Evolutionary conservation across 805 yeast genomes (phyloP).

Genomic region (Saccharomyces paradoxus): DNA sequence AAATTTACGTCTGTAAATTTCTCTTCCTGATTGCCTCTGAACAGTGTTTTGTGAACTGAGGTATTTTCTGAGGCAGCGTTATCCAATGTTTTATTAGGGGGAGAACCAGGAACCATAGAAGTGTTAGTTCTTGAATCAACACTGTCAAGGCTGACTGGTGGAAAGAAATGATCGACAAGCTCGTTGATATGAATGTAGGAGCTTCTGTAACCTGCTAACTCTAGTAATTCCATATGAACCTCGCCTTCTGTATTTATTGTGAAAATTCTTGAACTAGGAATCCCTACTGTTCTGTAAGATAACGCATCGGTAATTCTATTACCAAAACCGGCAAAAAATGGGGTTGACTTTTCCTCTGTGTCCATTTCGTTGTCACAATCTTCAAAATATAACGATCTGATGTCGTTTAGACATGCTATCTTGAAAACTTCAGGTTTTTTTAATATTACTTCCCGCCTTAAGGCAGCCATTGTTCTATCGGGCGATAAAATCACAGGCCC

Average conservation of each 20-base stretch:
- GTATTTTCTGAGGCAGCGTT: constrained; percentile 7
- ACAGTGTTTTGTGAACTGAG: constrained; percentile 14
- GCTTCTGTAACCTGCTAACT: constrained; percentile 84
- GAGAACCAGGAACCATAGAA: constrained; percentile 30
- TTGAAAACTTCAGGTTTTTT: constrained; percentile 97
- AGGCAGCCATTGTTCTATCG: constrained; percentile 92
- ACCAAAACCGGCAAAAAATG: constrained; percentile 96
- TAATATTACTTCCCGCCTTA: constrained; percentile 81
- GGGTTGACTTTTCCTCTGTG: constrained; percentile 48
- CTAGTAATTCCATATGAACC: constrained; percentile 92
- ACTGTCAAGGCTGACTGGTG: constrained; percentile 49
- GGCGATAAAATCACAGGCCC: constrained; percentile 96
- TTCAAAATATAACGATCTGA: constrained; percentile 55
- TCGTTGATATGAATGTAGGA: constrained; percentile 87
- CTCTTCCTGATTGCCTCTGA: constrained; percentile 23
- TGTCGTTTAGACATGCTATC: constrained; percentile 90
- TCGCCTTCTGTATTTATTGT: constrained; percentile 96
- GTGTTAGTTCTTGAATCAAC: constrained; percentile 27
- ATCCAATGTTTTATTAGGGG: constrained; percentile 15
- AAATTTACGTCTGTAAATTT: constrained; percentile 79
- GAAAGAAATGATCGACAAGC: constrained; percentile 93
- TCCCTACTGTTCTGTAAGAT: constrained; percentile 85
- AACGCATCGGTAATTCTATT: constrained; percentile 94
- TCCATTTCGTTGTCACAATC: background rate
- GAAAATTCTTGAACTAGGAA: constrained; percentile 88